A percentile compares a stretch with the other conserved stretches of the same genome.
Evolutionary conservation across 352 stramenopile genomes (phyloP).

Genomic region (Pythium oligandrum): DNA sequence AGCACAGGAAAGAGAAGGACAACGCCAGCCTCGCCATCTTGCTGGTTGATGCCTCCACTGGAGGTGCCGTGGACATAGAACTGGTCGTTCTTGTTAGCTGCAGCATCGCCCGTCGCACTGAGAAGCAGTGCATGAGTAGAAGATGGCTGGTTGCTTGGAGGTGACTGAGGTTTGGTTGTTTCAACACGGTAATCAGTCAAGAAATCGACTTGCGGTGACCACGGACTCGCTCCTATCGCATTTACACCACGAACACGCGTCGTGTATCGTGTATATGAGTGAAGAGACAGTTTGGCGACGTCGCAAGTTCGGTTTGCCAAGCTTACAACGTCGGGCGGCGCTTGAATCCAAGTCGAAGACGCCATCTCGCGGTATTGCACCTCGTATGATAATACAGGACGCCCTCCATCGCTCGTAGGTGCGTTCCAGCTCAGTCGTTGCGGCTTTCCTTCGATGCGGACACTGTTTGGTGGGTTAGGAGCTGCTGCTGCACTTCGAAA

Average conservation of each 20-base stretch:
- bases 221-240: no score
- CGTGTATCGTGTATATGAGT: no score
- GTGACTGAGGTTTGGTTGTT: neutral
- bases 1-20: slow-evolving; percentile 61
- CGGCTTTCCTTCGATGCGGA: slow-evolving; percentile 22
- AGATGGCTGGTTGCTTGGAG: no score
- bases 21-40: slow-evolving; percentile 39
- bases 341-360: slow-evolving; percentile 42
- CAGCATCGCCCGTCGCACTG: slow-evolving; percentile 21
- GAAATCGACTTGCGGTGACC: slow-evolving; percentile 16
- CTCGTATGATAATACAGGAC: slow-evolving; percentile 26
- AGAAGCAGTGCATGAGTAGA: slow-evolving; percentile 7
- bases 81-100: slow-evolving; percentile 42
- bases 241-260: no score
- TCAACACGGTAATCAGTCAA: slow-evolving; percentile 27
- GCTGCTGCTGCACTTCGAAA: slow-evolving; percentile 24
- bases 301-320: no score
- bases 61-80: slow-evolving; percentile 63
- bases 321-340: no score
- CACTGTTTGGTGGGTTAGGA: slow-evolving; percentile 17
- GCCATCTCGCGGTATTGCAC: slow-evolving; percentile 30
- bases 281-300: no score
- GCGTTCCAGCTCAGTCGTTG: slow-evolving; percentile 32
- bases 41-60: slow-evolving; percentile 27
- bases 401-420: slow-evolving; percentile 25